Evolutionary conservation across 495 filamentous ascomycete species (phyloP).

Genomic region (Ascodesmis nigricans): DNA sequence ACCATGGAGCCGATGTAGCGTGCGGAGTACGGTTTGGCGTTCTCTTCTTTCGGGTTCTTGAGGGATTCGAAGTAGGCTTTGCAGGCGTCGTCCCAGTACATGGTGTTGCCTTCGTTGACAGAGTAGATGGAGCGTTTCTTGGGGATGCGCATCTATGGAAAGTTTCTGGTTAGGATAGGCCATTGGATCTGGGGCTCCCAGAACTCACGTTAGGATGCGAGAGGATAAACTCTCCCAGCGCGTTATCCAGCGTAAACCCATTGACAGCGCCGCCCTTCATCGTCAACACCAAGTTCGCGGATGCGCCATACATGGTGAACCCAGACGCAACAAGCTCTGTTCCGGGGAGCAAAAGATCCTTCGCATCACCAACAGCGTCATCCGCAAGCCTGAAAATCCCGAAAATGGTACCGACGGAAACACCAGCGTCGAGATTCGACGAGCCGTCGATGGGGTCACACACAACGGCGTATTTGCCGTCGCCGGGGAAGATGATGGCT

Average conservation of each 20-base stretch:
- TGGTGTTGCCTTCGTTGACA: slow-evolving; percentile 91
- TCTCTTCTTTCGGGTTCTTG: slow-evolving; percentile 47
- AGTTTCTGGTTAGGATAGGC: not conserved
- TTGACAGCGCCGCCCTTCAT: slow-evolving; percentile 88
- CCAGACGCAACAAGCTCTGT: slow-evolving; percentile 80
- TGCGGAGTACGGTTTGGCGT: slow-evolving; percentile 77
- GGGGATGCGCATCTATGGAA: slow-evolving; percentile 49
- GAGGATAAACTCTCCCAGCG: slow-evolving; percentile 93
- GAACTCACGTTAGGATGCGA: slow-evolving; percentile 52
- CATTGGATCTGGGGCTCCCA: not conserved
- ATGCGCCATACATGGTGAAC: slow-evolving; percentile 99
- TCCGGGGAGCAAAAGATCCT: slow-evolving; percentile 72
- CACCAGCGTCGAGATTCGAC: slow-evolving; percentile 91
- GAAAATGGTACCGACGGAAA: slow-evolving; percentile 96
- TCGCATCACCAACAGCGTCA: slow-evolving; percentile 42
- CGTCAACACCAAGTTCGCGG: slow-evolving; percentile 84
- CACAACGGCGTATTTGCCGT: slow-evolving; percentile 82
- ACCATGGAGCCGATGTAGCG: slow-evolving; percentile 97
- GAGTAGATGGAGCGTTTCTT: slow-evolving; percentile 72
- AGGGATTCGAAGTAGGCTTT: slow-evolving; percentile 73
- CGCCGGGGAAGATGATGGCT: slow-evolving; percentile 63
- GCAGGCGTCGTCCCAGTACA: slow-evolving; percentile 82
- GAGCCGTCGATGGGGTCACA: slow-evolving; percentile 97
- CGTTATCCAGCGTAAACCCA: slow-evolving; percentile 91
- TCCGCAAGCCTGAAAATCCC: slow-evolving; percentile 73